Evolutionary conservation across 1,284 basidiomycete genomes (phyloP), one percentile per base, ranked within the genome.

Genomic region (Termitomyces sp.): DNA sequence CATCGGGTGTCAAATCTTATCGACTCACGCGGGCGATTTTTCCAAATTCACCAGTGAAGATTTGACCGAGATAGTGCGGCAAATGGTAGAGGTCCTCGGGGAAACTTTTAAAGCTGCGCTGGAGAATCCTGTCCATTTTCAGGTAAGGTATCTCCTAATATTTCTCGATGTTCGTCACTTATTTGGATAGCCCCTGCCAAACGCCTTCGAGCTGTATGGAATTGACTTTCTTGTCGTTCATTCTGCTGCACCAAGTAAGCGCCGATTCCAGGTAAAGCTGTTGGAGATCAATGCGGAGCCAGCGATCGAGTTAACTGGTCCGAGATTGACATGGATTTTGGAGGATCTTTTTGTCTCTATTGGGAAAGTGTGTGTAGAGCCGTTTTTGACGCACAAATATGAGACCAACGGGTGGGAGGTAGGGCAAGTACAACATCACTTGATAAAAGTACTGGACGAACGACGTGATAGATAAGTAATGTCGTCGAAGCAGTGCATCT

Each of bases 211-310:
- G 68, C 81, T 99, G 10, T 98, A 89, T 64, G 96, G 96, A 0
- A 81, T 93, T 9, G 96, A 99, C 67, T 87, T 99, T 57, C 72
- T 99, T 13, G 80, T 97, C 28, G 82, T 84, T 5, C 78, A 85
- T 61, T 66, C 66, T 30, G 51, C 62, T 7, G 54, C 57, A 8
- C 52, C 19, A 9, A 28, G 53, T 21, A 33, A 57, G 13, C 35
- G 53, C 1, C 53, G 60, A 10, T 80, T 90, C 53, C 78, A 81
- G 57, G 85, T 93, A 2, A 86, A 88, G 54, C 72, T 98, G 3
- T 77, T 98, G 26, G 96, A 98, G 67, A 78, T 97, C 64, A 98
- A 98, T 66, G 87, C 95, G 18, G 95, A 97, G 61, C 96, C 96
- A 2, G 96, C 97, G 50, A 97, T 98, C 59, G 91, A 95, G 62